Evolutionary conservation across 2,329 filamentous ascomycete genomes (phyloP), one percentile per base, ranked within the genome.

Genomic region (Thelonectria rubi): DNA sequence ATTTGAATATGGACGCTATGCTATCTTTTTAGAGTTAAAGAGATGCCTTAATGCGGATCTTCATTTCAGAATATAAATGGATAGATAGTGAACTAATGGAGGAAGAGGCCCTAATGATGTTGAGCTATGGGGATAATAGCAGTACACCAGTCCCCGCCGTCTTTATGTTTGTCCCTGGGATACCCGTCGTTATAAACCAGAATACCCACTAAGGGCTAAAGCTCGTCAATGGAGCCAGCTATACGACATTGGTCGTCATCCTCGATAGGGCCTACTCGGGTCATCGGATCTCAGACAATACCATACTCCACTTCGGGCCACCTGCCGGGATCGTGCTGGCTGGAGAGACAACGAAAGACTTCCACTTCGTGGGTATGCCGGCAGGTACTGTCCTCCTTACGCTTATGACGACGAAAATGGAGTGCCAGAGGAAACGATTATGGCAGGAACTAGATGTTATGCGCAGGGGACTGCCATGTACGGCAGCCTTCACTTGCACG

Each of bases 401-500:
- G 40, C 17, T n/a, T 18, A 42, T 9, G 10, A 42, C 3, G 3
- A 18, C 5, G 3, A 17, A 9, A 42, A 42, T 42, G 3, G 6
- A 42, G 6, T 9, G 40, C 4, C 10, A 18, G 5, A 18, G 32
- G 12, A 56, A 48, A n/a, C 40, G 53, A 14, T 52, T 47, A 14
- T 61, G 21, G 53, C 48, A 56, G 21, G 24, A 52, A 18, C 12
- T 48, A 11, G 34, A 53, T 18, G 42, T 49, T 8, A 52, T 15
- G 6, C 21, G 42, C 1, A 21, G 26, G 6, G 58, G 53, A 1
- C n/a, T 61, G 10, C 53, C 53, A 3, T 61, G 21, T 11, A 17
- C 32, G 5, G 4, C 53, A 6, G 53, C 47, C 2, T 61, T 57
- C 17, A 21, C 45, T 12, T 60, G 39, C 14, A 60, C 39, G 4